Conservation (phyloP, 768 basidiomycete genomes). For the Russula olivacea region DNA sequence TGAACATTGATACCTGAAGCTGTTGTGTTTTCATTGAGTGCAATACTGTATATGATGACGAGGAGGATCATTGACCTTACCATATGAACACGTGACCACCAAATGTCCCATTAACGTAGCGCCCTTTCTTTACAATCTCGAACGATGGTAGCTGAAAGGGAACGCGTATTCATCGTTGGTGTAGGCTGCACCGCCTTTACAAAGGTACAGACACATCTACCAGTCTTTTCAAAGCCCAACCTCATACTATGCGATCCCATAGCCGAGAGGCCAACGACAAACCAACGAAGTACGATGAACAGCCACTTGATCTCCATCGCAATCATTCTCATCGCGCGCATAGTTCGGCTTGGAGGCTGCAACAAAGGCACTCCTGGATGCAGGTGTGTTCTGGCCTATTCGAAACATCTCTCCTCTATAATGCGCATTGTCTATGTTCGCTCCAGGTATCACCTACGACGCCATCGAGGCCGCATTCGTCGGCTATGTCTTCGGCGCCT, state of each 20-base stretch:
- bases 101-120: too few relatives aligned
- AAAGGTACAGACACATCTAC: slow-evolving; percentile 44
- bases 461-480: slow-evolving; percentile 65
- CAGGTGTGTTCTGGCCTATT: slow-evolving; percentile 40
- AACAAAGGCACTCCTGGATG: slow-evolving; percentile 82
- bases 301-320: not conserved
- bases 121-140: too few relatives aligned
- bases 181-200: slow-evolving; percentile 73
- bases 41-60: too few relatives aligned
- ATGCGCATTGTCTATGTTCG: not conserved
- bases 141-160: not conserved
- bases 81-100: too few relatives aligned
- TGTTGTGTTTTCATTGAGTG: too few relatives aligned
- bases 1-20: too few relatives aligned
- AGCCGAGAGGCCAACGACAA: slow-evolving; percentile 61
- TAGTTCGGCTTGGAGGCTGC: slow-evolving; percentile 86
- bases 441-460: slow-evolving; percentile 76
- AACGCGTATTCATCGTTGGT: slow-evolving; percentile 52
- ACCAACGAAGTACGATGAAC: slow-evolving; percentile 61
- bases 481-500: slow-evolving; percentile 77
- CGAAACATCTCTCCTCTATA: not conserved
- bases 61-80: too few relatives aligned
- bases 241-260: not conserved
- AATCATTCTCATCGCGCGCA: not conserved
- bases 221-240: not conserved